Evolutionary conservation across 345 rosid genomes (phyloP).

Genomic region (Populus nigra): DNA sequence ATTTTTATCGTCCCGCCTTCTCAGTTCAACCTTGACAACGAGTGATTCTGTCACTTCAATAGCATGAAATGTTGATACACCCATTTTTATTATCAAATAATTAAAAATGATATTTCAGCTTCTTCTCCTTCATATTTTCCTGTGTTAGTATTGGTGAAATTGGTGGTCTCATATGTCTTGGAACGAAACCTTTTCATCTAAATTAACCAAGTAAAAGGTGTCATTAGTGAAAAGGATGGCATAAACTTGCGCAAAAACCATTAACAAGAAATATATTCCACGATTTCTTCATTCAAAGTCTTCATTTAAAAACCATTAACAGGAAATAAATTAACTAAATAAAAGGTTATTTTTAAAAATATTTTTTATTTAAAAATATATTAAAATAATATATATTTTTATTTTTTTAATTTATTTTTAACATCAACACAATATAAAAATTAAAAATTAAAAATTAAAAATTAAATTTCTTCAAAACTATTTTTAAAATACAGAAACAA

Average conservation of each 20-base stretch:
- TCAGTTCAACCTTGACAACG: slow-evolving; percentile 5
- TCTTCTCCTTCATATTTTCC: background rate
- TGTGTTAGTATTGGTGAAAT: background rate
- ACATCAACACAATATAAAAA: no score
- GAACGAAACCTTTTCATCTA: no score
- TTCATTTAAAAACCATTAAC: no score
- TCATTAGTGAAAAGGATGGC: background rate
- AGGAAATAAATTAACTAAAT: no score
- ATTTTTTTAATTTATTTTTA: no score
- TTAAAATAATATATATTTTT: no score
- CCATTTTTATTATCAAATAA: background rate
- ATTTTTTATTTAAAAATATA: no score
- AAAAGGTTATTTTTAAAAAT: no score
- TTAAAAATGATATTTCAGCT: background rate
- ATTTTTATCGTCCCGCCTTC: slow-evolving; percentile 14
- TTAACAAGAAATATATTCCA: background rate
- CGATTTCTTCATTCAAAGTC: background rate
- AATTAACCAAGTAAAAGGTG: background rate
- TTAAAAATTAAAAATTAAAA: no score
- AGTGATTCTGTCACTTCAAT: background rate
- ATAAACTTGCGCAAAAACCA: background rate
- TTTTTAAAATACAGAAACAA: no score
- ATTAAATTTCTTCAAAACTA: no score
- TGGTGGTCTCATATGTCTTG: background rate
- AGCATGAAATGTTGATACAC: background rate